Base-by-base conservation (phyloP, 2,329 filamentous ascomycete genomes). In the Trichoderma simmonsii region DNA sequence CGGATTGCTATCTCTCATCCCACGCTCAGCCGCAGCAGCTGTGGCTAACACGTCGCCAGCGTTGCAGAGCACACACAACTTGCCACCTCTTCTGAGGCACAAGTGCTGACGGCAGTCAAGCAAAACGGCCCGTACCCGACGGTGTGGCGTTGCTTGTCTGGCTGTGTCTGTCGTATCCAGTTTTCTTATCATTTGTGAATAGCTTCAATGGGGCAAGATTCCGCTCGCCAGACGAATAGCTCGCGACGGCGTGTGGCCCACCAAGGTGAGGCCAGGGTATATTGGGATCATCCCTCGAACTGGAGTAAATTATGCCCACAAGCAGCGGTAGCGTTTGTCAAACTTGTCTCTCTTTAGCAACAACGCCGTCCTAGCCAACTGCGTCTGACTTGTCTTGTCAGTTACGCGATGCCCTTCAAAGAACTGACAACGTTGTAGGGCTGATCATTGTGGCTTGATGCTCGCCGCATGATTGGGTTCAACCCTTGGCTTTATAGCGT, bases 401-500 rank as follows among this genome's bases (percentile, higher is more conserved):
- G 18, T 54, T 30, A 32, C 48, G 51, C 65, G 26, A 18, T 51
- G n/a, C 39, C 36, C 39, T 14, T 48, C 32, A 36, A n/a, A 65
- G 64, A 39, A 28, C 12, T 28, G 14, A 15, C 12, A 21, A 14
- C 26, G n/a, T 34, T 18, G 21, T 70, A 70, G 59, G 67, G 67
- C 67, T 70, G 67, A 70, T 28, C 26, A 43, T 54, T 54, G 67
- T 70, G 67, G 67, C 28, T 34, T 36, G 57, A 7, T 36, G n/a
- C 24, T 62, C 60, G 67, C 36, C 6, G 4, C 39, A 54, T 54
- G 57, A 61, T 62, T 54, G 67, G 67, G 57, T 24, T 62, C 12
- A 8, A 30, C 28, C 67, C 66, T 39, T 4, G n/a, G 28, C 65
- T 61, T 48, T 9, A 28, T 57, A 8, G 18, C 65, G 34, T 48